Conservation (phyloP, 139 green algal species). For the Dunaliella sp. region DNA sequence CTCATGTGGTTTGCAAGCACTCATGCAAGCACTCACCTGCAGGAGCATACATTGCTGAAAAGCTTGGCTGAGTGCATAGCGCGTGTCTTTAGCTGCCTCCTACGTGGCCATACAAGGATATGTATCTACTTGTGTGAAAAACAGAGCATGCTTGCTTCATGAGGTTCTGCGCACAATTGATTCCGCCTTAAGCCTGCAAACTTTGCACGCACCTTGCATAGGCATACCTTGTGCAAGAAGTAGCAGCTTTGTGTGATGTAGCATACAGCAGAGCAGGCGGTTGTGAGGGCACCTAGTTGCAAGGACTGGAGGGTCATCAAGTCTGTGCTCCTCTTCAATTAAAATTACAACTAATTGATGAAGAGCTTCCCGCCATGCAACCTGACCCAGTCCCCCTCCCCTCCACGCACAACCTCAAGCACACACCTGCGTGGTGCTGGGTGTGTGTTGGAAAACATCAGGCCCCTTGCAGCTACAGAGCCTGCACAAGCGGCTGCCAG, state of each 20-base stretch:
- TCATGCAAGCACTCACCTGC: not conserved
- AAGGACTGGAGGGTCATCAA: no score
- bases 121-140: no score
- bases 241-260: not conserved
- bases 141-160: no score
- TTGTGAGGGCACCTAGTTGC: no score
- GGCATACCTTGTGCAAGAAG: no score
- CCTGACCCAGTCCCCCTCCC: no score
- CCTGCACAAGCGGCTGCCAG: slow-evolving; percentile 37
- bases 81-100: no score
- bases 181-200: no score
- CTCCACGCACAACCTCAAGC: not conserved
- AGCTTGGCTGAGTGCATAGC: not conserved
- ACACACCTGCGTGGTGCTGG: slow-evolving; percentile 13
- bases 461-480: slow-evolving; percentile 46
- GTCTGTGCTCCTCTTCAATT: not conserved
- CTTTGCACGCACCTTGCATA: no score
- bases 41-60: not conserved
- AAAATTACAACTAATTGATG: not conserved
- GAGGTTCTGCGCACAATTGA: no score
- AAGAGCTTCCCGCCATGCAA: no score
- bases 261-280: not conserved
- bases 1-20: not conserved
- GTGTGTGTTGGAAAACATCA: slow-evolving; percentile 55
- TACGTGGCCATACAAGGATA: no score